Evolutionary conservation across 1,139 yeast species (phyloP), one percentile per base, ranked within the genome.

Genomic region (Zygoascus meyerae): DNA sequence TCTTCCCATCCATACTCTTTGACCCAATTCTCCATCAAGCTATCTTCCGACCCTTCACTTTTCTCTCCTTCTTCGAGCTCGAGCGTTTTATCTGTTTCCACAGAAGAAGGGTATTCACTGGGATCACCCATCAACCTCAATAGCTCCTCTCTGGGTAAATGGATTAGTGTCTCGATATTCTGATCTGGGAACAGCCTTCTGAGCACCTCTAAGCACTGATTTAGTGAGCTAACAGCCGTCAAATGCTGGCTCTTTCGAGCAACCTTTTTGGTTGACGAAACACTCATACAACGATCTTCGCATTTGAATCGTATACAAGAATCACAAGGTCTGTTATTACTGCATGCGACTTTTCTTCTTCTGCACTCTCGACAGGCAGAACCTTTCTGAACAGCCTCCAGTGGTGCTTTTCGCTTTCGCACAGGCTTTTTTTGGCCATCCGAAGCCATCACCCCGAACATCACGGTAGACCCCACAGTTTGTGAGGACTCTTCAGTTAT

Each of bases 1-100:
- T 45, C 48, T 29, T 42, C 42, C 48, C 48, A 45, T 29, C 46
- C 46, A 17, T 35, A 45, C 31, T 45, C 48, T 17, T 40, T 40
- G 7, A 40, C 43, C 9, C n/a, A 32, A 10, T 40, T 12, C 10
- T 14, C 26, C 28, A 17, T 14, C 5, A 15, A 17, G 8, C 18
- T 32, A 11, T 32, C 37, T 16, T 40, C 43, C 16, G 40, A 37
- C 5, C 12, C 14, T 10, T 21, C 40, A 16, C 18, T 17, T 15
- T 16, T n/a, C 5, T 9, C n/a, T n/a, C 14, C 12, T 17, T 11
- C 12, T n/a, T 37, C 29, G 12, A 3, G 31, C 28, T 10, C 28
- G 7, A n/a, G 4, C 12, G n/a, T n/a, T 6, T 16, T 37, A 30
- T 17, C 11, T 17, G 18, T n/a, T 6, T 10, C n/a, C 3, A n/a